Percentiles rank a stretch among this genome's conserved stretches.
phyloP scores from a whole-genome alignment of 306 rosid genomes.

The Adenanthera pavonina region DNA sequence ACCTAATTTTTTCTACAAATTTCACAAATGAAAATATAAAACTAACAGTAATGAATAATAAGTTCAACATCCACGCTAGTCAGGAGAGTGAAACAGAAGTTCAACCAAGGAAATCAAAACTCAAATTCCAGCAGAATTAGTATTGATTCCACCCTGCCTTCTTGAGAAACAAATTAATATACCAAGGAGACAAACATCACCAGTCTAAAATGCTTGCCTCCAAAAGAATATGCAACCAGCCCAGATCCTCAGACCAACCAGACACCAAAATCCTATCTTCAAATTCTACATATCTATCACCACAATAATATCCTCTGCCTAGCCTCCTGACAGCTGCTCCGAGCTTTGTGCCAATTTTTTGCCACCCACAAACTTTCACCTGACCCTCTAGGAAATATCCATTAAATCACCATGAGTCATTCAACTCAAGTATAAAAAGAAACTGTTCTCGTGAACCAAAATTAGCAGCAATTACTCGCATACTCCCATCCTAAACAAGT shows the following conservation, averaged over 20 bases:
- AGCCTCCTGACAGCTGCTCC: slow-evolving; percentile 45
- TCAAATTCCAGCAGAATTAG: slow-evolving; percentile 56
- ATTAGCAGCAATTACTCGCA: slow-evolving; percentile 40
- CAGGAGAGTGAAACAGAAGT: slow-evolving; percentile 45
- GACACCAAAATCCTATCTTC: slow-evolving; percentile 60
- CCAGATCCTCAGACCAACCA: slow-evolving; percentile 61
- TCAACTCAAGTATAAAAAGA: slow-evolving; percentile 52
- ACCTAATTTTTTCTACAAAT: slow-evolving; percentile 52
- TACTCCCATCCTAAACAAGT: slow-evolving; percentile 58
- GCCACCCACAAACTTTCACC: slow-evolving; percentile 43
- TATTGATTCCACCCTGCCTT: slow-evolving; percentile 53
- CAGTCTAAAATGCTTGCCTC: slow-evolving; percentile 65
- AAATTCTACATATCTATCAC: slow-evolving; percentile 61
- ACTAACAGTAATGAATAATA: slow-evolving; percentile 49
- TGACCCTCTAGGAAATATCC: slow-evolving; percentile 40
- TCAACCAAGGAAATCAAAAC: slow-evolving; percentile 43
- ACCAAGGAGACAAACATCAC: slow-evolving; percentile 60
- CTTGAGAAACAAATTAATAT: slow-evolving; percentile 65
- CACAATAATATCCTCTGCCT: slow-evolving; percentile 53
- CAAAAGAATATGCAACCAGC: slow-evolving; percentile 77
- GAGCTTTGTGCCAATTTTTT: slow-evolving; percentile 43
- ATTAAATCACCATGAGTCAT: slow-evolving; percentile 37
- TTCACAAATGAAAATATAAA: slow-evolving; percentile 55
- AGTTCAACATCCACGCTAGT: slow-evolving; percentile 52
- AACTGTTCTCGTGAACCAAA: slow-evolving; percentile 49